Evolutionary conservation across 441 rosid species (phyloP).

Genomic region (Adansonia rubrostipa): DNA sequence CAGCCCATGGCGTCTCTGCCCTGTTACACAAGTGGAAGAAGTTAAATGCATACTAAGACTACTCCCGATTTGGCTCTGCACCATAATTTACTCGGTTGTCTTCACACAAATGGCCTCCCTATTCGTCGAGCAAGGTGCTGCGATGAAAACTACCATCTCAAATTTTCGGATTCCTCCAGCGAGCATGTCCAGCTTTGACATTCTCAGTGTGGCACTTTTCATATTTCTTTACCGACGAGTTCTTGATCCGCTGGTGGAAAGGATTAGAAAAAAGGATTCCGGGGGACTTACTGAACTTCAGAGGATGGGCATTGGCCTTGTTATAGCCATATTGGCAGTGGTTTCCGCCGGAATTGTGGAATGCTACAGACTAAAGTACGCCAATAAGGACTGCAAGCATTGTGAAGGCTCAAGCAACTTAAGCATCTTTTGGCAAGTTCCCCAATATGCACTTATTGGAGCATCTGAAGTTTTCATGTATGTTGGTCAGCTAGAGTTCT

Average conservation of each 20-base stretch:
- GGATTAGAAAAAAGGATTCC: conserved; percentile 49
- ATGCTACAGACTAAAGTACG: conserved; percentile 73
- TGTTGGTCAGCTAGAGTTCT: conserved; percentile 95
- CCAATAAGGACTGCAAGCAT: conserved; percentile 62
- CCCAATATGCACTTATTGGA: conserved; percentile 86
- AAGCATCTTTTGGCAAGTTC: conserved; percentile 98
- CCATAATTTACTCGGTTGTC: conserved; percentile 90
- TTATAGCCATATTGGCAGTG: conserved; percentile 89
- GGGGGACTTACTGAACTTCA: conserved; percentile 88
- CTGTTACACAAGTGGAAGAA: conserved; percentile 95
- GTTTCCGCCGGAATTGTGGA: conserved; percentile 92
- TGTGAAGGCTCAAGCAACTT: conserved; percentile 90
- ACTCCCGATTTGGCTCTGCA: conserved; percentile 96
- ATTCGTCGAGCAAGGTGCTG: conserved; percentile 98
- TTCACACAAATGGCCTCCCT: conserved; percentile 99
- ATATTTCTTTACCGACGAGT: conserved; percentile 80
- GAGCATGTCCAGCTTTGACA: conserved; percentile 97
- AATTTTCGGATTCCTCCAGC: conserved; percentile 82
- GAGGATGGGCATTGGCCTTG: conserved; percentile 94
- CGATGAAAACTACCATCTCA: conserved; percentile 75
- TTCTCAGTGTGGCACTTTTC: conserved; percentile 79
- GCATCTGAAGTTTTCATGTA: conserved; percentile 99
- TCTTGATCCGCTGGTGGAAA: conserved; percentile 69
- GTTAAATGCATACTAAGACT: conserved; percentile 91
- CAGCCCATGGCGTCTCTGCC: conserved; percentile 80